These are phyloP conservation scores for Kingdonia uniflora DNA, from an alignment of 164 flowering plant species.

Conservation along the genomic window DNA sequence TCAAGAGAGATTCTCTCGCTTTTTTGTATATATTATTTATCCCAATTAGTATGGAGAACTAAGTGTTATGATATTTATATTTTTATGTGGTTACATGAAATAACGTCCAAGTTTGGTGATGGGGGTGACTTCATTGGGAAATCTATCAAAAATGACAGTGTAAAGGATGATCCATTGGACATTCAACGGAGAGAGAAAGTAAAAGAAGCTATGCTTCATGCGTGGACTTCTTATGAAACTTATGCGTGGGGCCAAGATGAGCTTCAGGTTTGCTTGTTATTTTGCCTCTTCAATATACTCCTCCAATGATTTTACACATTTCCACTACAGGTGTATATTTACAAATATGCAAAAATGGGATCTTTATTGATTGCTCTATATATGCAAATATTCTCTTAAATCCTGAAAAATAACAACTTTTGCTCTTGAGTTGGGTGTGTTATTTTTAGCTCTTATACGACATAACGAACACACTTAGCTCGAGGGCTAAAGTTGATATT, in stretches of 20 bases:
- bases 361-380: too few relatives aligned
- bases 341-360: too few relatives aligned
- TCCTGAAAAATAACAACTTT: too few relatives aligned
- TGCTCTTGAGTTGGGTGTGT: too few relatives aligned
- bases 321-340: too few relatives aligned
- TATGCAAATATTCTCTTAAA: too few relatives aligned
- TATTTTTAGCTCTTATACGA: too few relatives aligned
- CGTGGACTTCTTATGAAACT: slow-evolving; percentile 89
- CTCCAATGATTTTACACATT: too few relatives aligned
- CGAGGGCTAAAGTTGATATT: too few relatives aligned
- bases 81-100: slow-evolving; percentile 44
- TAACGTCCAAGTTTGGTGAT: slow-evolving; percentile 22
- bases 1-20: not conserved
- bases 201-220: slow-evolving; percentile 97
- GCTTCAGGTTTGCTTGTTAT: slow-evolving; percentile 58
- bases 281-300: not conserved
- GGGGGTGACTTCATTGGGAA: slow-evolving; percentile 14
- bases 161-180: slow-evolving; percentile 53
- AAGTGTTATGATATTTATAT: not conserved
- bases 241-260: slow-evolving; percentile 99
- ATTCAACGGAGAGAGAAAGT: slow-evolving; percentile 68
- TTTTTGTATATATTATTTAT: slow-evolving; percentile 1
- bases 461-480: too few relatives aligned
- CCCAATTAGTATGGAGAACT: not conserved
- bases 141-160: slow-evolving; percentile 15